A percentile compares a stretch with the other conserved stretches of the same genome.
Conservation (phyloP, 2,329 filamentous ascomycete species). For the Claviceps paspali region DNA sequence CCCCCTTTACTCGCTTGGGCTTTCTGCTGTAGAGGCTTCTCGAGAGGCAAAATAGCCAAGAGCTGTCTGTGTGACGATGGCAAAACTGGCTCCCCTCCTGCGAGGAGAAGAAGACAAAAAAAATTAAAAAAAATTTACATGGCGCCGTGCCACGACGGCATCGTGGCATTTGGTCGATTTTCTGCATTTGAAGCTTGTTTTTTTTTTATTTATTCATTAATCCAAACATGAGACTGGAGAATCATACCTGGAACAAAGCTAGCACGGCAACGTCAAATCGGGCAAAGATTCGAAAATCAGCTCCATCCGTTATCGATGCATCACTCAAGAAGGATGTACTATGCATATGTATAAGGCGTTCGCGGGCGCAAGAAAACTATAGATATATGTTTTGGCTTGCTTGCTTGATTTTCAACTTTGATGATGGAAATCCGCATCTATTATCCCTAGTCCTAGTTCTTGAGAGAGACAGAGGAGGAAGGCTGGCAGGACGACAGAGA, state of each 20-base stretch:
- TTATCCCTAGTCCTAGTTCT: not conserved
- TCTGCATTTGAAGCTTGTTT: not conserved
- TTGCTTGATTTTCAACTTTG: not conserved
- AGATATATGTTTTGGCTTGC: slow-evolving; percentile 4
- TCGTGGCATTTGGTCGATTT: not conserved
- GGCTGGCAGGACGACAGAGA: not conserved
- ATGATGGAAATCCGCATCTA: not conserved
- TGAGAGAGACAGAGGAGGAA: not conserved
- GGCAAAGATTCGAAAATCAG: not conserved
- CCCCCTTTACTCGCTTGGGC: not conserved
- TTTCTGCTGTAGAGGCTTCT: not conserved
- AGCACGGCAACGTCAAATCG: not conserved
- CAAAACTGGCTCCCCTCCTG: not conserved
- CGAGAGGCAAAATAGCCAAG: not conserved
- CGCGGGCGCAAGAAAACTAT: slow-evolving; percentile 4
- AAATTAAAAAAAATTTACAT: not conserved
- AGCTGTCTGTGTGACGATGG: not conserved
- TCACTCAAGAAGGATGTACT: slow-evolving; percentile 1
- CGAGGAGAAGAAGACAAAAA: too few species aligned
- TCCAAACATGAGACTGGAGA: not conserved
- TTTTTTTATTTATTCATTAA: too few species aligned
- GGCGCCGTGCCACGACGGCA: not conserved
- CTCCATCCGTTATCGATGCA: slow-evolving; percentile 1
- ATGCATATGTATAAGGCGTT: slow-evolving; percentile 7
- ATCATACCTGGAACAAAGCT: not conserved